Percentiles rank a stretch among this genome's conserved stretches.
Conservation (phyloP, 2,329 filamentous ascomycete species). For the Zymoseptoria tritici region DNA sequence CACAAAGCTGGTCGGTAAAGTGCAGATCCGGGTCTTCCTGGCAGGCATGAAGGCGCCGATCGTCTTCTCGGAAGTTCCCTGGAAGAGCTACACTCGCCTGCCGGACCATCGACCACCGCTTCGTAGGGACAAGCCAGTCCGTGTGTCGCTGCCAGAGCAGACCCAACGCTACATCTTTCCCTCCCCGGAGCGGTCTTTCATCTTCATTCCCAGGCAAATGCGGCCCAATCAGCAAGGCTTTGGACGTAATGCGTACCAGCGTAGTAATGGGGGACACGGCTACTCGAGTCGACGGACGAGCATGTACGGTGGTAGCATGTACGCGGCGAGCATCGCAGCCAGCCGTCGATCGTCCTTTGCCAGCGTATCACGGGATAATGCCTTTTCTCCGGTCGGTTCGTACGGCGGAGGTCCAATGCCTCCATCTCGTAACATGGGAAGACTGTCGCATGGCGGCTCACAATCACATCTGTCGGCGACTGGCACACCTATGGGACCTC, state of each 20-base stretch:
- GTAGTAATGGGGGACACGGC: conserved; percentile 60
- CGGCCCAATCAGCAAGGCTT: conserved; percentile 84
- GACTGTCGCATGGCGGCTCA: conserved; percentile 59
- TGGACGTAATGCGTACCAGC: conserved; percentile 59
- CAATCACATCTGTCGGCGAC: conserved; percentile 30
- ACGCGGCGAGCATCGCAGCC: conserved; percentile 79
- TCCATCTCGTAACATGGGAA: conserved; percentile 69
- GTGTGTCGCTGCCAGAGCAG: conserved; percentile 77
- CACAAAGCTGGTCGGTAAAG: conserved; percentile 75
- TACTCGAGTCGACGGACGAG: conserved; percentile 72
- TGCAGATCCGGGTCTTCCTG: conserved; percentile 74
- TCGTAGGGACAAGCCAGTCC: conserved; percentile 90
- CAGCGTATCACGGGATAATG: conserved; percentile 60
- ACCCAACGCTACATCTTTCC: conserved; percentile 85
- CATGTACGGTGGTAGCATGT: conserved; percentile 70
- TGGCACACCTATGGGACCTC: conserved; percentile 26
- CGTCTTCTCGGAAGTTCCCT: conserved; percentile 65
- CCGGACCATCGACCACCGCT: conserved; percentile 91
- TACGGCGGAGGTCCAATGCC: conserved; percentile 42
- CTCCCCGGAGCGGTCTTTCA: conserved; percentile 82
- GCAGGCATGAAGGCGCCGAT: conserved; percentile 66
- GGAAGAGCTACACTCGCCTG: conserved; percentile 87
- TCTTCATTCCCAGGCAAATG: conserved; percentile 91
- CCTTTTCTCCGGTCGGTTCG: conserved; percentile 72
- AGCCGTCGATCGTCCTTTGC: conserved; percentile 78